A percentile compares a stretch with the other conserved stretches of the same genome.
Evolutionary conservation across 257 asterid species (phyloP).

Genomic region (Henckelia pumila): DNA sequence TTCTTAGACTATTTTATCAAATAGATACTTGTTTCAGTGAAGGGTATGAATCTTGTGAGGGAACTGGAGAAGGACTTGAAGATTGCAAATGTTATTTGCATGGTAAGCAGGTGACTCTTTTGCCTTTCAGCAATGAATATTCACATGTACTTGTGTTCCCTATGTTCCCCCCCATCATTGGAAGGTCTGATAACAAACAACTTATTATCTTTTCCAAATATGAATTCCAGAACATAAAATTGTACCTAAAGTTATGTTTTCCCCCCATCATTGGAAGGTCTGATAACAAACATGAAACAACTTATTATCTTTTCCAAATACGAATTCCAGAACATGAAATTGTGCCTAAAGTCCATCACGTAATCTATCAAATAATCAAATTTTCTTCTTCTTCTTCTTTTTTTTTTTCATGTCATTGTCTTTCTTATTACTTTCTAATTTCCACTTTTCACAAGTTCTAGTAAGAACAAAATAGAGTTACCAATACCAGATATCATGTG

Average conservation of each 20-base stretch:
- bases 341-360: constrained; percentile 7
- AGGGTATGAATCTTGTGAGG: constrained; percentile 95
- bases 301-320: constrained; percentile 5
- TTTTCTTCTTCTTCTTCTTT: neutral
- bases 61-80: constrained; percentile 98
- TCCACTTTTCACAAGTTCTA: constrained; percentile 1
- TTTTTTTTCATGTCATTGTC: neutral
- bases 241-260: constrained; percentile 18
- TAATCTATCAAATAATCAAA: constrained; percentile 4
- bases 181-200: constrained; percentile 10
- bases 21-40: constrained; percentile 50
- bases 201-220: constrained; percentile 5
- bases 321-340: constrained; percentile 23
- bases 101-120: constrained; percentile 83
- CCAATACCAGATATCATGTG: constrained; percentile 6
- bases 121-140: constrained; percentile 24
- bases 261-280: constrained; percentile 4
- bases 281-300: constrained; percentile 4
- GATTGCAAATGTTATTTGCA: constrained; percentile 98
- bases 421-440: neutral
- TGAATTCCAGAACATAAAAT: constrained; percentile 23
- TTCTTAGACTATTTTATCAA: constrained; percentile 9
- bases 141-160: neutral
- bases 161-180: neutral
- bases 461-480: constrained; percentile 13